phyloP scores from a whole-genome alignment of 148 eudicot species.

The Beta vulgaris region DNA sequence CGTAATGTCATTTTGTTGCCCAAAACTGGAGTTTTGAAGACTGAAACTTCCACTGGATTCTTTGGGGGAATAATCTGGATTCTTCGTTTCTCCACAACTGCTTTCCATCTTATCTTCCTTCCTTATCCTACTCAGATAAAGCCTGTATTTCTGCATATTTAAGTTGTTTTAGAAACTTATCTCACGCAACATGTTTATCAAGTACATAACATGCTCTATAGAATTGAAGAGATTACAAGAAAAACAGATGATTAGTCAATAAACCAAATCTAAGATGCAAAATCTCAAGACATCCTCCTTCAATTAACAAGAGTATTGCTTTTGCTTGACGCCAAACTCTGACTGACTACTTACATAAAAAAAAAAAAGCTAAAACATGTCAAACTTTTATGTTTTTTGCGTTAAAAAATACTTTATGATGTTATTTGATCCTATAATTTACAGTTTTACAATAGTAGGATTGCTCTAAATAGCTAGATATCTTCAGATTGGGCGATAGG shows the following conservation, averaged over 20 bases:
- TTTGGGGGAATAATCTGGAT: constrained; percentile 43
- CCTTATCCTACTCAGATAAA: constrained; percentile 70
- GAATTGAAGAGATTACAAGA: not conserved
- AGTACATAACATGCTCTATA: not conserved
- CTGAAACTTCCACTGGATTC: constrained; percentile 39
- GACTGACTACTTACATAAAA: too few relatives aligned
- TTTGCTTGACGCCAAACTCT: too few relatives aligned
- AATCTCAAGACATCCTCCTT: not conserved
- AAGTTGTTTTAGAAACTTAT: constrained; percentile 20
- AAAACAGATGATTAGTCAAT: not conserved
- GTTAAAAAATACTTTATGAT: too few relatives aligned
- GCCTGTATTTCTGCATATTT: constrained; percentile 85
- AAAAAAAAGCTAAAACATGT: too few relatives aligned
- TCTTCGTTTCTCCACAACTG: constrained; percentile 45
- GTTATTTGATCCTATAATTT: not conserved
- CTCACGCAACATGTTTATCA: not conserved
- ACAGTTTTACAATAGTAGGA: not conserved
- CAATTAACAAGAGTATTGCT: too few relatives aligned
- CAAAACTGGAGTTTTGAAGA: constrained; percentile 40
- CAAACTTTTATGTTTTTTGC: too few relatives aligned
- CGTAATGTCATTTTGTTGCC: constrained; percentile 37
- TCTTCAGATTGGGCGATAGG: too few relatives aligned
- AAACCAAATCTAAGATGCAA: not conserved
- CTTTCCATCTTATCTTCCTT: constrained; percentile 57
- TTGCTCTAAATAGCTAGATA: not conserved